Evolutionary conservation across 2,329 filamentous ascomycete species (phyloP), one percentile per base, ranked within the genome.

Genomic region (Paraphoma sp.): DNA sequence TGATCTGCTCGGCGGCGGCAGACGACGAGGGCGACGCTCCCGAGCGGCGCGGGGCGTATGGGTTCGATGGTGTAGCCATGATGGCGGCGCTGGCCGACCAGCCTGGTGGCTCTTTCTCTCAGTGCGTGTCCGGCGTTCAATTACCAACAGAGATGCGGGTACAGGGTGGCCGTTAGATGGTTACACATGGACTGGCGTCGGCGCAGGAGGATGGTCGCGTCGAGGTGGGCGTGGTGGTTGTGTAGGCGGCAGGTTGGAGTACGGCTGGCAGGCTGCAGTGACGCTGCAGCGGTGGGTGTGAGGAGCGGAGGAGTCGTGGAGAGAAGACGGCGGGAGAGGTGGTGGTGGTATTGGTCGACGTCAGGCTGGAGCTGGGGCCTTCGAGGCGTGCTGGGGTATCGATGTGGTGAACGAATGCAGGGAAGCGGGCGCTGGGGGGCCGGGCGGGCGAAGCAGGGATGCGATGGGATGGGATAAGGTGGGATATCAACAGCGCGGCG

Each of bases 131-230:
- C 50, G 53, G 46, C 46, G 33, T 54, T 62, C 60, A 62, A 57
- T 70, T 77, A 77, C 73, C 76, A 75, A 54, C 69, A 62, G 47
- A 75, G 69, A 62, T 76, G 75, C 52, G 74, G 72, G 64, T 77
- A 76, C 18, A 78, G 64, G 31, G 71, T 70, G 31, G 74, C 59
- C 43, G 74, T 77, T 38, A 76, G 65, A 64, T 58, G 54, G 67
- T 76, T 77, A 64, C 62, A 76, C 76, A 78, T 78, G 71, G 63
- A 62, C 66, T 69, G 62, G 55, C 56, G 63, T 57, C 54, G 45
- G 48, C 29, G 55, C 51, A 45, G 33, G 50, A 44, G 40, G 52
- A 53, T 48, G 50, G 41, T 51, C 44, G 29, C 53, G 51, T 51
- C 28, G 56, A 52, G 45, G 54, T 45, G 57, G 30, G 45, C 9